Evolutionary conservation across 2,329 filamentous ascomycete genomes (phyloP).

Genomic region (Microthyrium microscopicum): DNA sequence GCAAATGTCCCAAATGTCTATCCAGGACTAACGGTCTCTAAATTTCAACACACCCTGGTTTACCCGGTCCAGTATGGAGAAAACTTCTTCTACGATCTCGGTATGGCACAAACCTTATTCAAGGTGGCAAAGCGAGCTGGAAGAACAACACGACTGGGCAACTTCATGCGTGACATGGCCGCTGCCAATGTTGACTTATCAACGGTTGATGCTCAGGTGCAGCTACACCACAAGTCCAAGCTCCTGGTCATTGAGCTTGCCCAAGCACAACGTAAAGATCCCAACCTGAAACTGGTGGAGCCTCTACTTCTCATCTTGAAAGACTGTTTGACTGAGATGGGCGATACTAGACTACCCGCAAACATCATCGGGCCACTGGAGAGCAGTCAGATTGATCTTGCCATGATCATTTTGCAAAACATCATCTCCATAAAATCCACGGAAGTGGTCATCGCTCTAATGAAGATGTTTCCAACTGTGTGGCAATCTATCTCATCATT

Average conservation of each 20-base stretch:
- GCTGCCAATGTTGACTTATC: constrained; percentile 83
- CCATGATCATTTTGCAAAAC: constrained; percentile 66
- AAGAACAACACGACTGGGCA: constrained; percentile 36
- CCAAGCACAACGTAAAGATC: constrained; percentile 39
- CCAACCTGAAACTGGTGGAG: constrained; percentile 40
- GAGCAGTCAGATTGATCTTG: constrained; percentile 60
- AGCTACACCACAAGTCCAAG: constrained; percentile 79
- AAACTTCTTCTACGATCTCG: constrained; percentile 72
- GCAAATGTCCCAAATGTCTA: constrained; percentile 74
- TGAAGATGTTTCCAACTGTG: constrained; percentile 36
- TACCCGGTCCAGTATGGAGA: constrained; percentile 49
- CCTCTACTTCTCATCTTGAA: too few relatives aligned
- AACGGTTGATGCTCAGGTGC: constrained; percentile 78
- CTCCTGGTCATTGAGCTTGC: constrained; percentile 64
- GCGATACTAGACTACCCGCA: constrained; percentile 53
- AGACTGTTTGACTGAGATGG: constrained; percentile 66
- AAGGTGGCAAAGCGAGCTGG: constrained; percentile 15
- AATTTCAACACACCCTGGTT: constrained; percentile 63
- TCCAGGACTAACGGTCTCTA: constrained; percentile 51
- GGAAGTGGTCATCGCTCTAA: constrained; percentile 34
- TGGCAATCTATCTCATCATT: constrained; percentile 48
- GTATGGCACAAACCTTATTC: constrained; percentile 59
- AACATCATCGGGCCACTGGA: constrained; percentile 68
- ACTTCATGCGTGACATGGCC: constrained; percentile 68
- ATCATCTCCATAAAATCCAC: constrained; percentile 42